These are phyloP conservation scores for Ophiostoma ulmi DNA, from an alignment of 2,329 filamentous ascomycete species.

Conservation along the genomic window DNA sequence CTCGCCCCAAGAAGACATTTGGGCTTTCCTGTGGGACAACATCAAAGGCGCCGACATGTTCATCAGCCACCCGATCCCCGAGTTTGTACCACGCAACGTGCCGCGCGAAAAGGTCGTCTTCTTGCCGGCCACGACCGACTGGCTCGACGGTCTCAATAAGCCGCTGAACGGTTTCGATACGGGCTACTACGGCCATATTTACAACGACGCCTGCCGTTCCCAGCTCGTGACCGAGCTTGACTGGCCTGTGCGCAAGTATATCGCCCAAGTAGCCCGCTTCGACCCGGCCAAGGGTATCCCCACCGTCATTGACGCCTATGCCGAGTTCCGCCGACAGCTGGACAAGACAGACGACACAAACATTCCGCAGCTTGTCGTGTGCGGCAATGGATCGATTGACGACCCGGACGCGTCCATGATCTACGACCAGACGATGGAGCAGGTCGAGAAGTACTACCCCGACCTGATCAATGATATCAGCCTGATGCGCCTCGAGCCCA, in stretches of 20 bases:
- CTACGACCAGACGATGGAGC: slow-evolving; percentile 65
- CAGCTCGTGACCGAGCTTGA: slow-evolving; percentile 55
- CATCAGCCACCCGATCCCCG: slow-evolving; percentile 72
- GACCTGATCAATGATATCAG: slow-evolving; percentile 62
- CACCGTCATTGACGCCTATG: slow-evolving; percentile 70
- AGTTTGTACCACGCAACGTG: slow-evolving; percentile 67
- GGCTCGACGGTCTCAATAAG: slow-evolving; percentile 80
- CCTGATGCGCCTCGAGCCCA: slow-evolving; percentile 70
- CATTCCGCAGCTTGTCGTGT: slow-evolving; percentile 68
- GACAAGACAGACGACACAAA: slow-evolving; percentile 47
- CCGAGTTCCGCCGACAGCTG: slow-evolving; percentile 61
- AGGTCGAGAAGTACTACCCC: slow-evolving; percentile 58
- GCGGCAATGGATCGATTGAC: slow-evolving; percentile 74
- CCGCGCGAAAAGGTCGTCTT: slow-evolving; percentile 63
- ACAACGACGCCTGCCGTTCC: slow-evolving; percentile 57
- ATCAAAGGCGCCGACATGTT: slow-evolving; percentile 70
- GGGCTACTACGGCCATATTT: slow-evolving; percentile 69
- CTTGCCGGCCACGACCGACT: slow-evolving; percentile 76
- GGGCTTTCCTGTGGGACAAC: slow-evolving; percentile 68
- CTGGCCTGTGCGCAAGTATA: slow-evolving; percentile 62
- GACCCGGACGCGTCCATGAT: slow-evolving; percentile 71
- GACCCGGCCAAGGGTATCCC: slow-evolving; percentile 79
- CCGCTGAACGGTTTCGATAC: slow-evolving; percentile 63
- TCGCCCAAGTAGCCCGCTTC: slow-evolving; percentile 75
- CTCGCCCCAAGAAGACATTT: slow-evolving; percentile 66